These are phyloP conservation scores for Dimocarpus longan DNA, from an alignment of 345 rosid species.

Conservation along the genomic window DNA sequence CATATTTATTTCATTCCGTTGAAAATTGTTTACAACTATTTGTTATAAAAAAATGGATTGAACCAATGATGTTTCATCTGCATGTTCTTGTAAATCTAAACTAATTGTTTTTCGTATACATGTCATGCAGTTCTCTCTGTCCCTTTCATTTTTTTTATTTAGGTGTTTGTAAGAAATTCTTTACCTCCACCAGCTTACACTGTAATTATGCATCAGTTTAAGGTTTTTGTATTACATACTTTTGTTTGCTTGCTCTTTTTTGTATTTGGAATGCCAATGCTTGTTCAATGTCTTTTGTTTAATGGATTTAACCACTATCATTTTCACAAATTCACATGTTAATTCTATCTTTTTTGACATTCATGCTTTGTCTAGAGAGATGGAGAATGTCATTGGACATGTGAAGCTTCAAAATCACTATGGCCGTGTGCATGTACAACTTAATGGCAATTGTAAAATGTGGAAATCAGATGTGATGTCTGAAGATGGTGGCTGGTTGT, in stretches of 20 bases:
- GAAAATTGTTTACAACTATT: not conserved
- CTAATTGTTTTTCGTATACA: not conserved
- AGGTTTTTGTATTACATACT: not conserved
- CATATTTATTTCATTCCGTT: not conserved
- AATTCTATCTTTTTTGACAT: constrained; percentile 27
- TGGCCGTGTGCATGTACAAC: constrained; percentile 72
- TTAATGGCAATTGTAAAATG: constrained; percentile 85
- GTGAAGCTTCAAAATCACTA: constrained; percentile 92
- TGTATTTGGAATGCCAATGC: not conserved
- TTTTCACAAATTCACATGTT: not conserved
- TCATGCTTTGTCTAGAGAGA: constrained; percentile 59
- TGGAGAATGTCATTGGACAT: constrained; percentile 79
- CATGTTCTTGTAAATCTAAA: not conserved
- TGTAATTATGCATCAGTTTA: not conserved
- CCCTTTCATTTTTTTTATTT: too few species aligned
- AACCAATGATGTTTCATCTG: not conserved
- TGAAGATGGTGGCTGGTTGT: constrained; percentile 93
- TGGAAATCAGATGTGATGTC: constrained; percentile 79
- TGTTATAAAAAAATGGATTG: not conserved
- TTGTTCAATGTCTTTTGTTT: not conserved
- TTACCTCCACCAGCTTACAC: not conserved
- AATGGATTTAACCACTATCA: not conserved
- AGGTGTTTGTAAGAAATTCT: not conserved
- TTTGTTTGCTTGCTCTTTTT: not conserved
- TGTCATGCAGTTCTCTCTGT: not conserved